A percentile compares a stretch with the other conserved stretches of the same genome.
Conservation (phyloP, 345 rosid genomes). For the Orychophragmus violaceus region DNA sequence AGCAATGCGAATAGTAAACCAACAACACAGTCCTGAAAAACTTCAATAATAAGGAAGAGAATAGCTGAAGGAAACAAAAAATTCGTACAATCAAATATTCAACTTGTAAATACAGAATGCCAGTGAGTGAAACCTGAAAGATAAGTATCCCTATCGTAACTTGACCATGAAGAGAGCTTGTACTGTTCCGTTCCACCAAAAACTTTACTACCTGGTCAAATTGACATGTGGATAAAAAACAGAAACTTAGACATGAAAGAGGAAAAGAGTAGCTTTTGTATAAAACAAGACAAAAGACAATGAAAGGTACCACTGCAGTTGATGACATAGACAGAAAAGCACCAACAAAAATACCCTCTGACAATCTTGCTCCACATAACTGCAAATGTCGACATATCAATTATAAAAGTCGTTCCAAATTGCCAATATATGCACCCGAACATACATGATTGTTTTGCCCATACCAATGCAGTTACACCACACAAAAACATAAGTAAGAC, state of each 20-base stretch:
- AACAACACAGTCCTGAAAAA: slow-evolving; percentile 48
- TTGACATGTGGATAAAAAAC: slow-evolving; percentile 10
- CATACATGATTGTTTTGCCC: slow-evolving; percentile 11
- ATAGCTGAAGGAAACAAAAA: slow-evolving; percentile 7
- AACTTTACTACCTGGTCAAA: slow-evolving; percentile 82
- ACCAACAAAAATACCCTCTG: slow-evolving; percentile 95
- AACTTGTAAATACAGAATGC: not conserved
- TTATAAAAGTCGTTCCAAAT: not conserved
- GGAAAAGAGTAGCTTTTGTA: not conserved
- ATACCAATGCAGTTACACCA: slow-evolving; percentile 73
- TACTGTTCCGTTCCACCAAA: slow-evolving; percentile 69
- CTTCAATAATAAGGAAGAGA: slow-evolving; percentile 6
- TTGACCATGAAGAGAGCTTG: slow-evolving; percentile 87
- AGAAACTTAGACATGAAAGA: slow-evolving; percentile 1
- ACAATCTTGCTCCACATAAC: slow-evolving; percentile 94
- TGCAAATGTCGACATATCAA: slow-evolving; percentile 33
- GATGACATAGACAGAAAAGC: slow-evolving; percentile 97
- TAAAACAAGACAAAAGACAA: slow-evolving; percentile 14
- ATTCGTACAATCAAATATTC: not conserved
- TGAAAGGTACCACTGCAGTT: slow-evolving; percentile 81
- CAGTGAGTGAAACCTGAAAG: slow-evolving; percentile 64
- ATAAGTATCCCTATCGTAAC: slow-evolving; percentile 95
- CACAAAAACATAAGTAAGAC: slow-evolving; percentile 67
- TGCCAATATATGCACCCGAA: not conserved
- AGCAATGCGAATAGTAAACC: slow-evolving; percentile 66